Evolutionary conservation across 2,329 filamentous ascomycete genomes (phyloP), one percentile per base, ranked within the genome.

Genomic region (Plenodomus tracheiphilus): DNA sequence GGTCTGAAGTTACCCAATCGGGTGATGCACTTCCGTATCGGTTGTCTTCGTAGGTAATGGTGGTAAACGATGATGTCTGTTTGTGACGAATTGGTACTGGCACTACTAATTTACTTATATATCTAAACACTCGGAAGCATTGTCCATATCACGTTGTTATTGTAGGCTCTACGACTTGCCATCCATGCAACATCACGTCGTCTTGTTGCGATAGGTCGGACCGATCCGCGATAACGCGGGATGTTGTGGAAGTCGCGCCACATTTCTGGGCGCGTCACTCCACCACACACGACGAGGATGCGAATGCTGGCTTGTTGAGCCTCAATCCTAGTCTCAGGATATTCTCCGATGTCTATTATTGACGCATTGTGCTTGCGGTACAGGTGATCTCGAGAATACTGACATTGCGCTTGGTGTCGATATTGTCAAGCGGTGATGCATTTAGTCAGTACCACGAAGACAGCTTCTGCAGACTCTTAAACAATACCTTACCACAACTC

Each of bases 241-340:
- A 58, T 60, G 55, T 41, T 43, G 50, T 57, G 58, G 58, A 54
- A 20, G 53, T 60, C 55, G 58, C 59, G 59, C 59, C 59, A 64
- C 56, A 49, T 51, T 43, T 22, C 49, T 39, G 10, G 46, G 44
- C 41, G 25, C 49, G 41, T 63, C 61, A 64, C 53, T 49, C 58
- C 61, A 62, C 54, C 35, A 11, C 8, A 28, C 28, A 32, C 15
- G 35, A 38, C n/a, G 35, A 38, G 19, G 35, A 38, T 38, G 10
- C 28, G 10, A 37, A 37, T 43, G 41, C 37, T 43, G 41, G 32
- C n/a, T 19, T 25, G 37, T 17, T 43, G 20, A 43, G 41, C 32
- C 32, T 38, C 41, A 38, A 16, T 37, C n/a, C 28, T 6, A 32
- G 13, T 15, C 11, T 8, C 28, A 36, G 36, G 10, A 13, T 36